These are phyloP conservation scores for Chaetomiaceae sp. DNA, from an alignment of 2,329 filamentous ascomycete species.

Conservation along the genomic window DNA sequence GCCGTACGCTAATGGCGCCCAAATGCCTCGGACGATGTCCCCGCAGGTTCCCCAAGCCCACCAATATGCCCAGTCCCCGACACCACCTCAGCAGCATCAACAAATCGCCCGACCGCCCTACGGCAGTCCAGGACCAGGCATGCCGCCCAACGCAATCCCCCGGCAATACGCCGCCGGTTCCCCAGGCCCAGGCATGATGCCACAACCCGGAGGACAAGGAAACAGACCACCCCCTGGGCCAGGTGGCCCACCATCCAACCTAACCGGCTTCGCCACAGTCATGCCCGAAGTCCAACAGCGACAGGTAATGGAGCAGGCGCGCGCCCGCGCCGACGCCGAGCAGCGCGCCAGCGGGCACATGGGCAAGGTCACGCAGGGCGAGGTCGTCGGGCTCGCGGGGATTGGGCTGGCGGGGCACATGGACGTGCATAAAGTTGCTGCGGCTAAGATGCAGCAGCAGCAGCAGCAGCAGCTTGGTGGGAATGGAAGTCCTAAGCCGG, in stretches of 20 bases:
- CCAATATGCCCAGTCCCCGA: constrained; percentile 39
- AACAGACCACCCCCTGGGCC: constrained; percentile 2
- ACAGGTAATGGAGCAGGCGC: constrained; percentile 48
- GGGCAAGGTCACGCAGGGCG: constrained; percentile 42
- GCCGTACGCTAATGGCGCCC: constrained; percentile 42
- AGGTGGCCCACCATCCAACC: constrained; percentile 31
- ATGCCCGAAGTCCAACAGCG: constrained; percentile 48
- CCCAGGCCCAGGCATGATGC: constrained; percentile 32
- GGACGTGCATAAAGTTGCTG: constrained; percentile 34
- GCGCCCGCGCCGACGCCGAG: constrained; percentile 39
- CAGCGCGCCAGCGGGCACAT: constrained; percentile 37
- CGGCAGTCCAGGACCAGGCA: constrained; percentile 26
- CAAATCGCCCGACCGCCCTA: constrained; percentile 28
- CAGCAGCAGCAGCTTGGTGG: constrained; percentile 3
- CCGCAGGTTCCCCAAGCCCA: constrained; percentile 38
- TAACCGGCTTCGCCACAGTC: constrained; percentile 46
- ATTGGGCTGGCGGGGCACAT: constrained; percentile 35
- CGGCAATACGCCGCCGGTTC: constrained; percentile 32
- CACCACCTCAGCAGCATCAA: constrained; percentile 29
- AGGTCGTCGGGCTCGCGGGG: constrained; percentile 36
- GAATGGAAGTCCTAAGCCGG: not conserved
- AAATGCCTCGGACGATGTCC: constrained; percentile 41
- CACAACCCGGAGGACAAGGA: constrained; percentile 4
- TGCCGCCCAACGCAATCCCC: constrained; percentile 28
- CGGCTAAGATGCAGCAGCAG: constrained; percentile 34